These are phyloP conservation scores for Auricularia heimuer DNA, from an alignment of 768 basidiomycete genomes.

Conservation along the genomic window DNA sequence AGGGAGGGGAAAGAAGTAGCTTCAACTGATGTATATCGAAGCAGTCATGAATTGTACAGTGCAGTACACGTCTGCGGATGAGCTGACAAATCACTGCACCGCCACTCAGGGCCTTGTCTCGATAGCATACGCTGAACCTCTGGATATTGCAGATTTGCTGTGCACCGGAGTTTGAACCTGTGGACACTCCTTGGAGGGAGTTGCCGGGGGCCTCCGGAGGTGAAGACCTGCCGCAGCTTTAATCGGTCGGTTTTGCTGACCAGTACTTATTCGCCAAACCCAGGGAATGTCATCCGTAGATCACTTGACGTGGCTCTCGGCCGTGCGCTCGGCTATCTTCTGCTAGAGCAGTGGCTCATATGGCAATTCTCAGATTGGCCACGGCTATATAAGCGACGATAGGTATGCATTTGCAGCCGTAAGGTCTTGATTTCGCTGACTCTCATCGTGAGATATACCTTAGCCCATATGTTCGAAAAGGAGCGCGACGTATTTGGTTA, in stretches of 20 bases:
- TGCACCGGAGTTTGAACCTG: no score
- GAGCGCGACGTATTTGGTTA: slow-evolving; percentile 24
- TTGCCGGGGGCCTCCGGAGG: no score
- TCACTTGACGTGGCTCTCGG: background rate
- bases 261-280: background rate
- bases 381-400: slow-evolving; percentile 22
- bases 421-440: background rate
- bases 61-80: no score
- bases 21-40: no score
- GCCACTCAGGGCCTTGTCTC: no score
- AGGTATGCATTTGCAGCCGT: slow-evolving; percentile 9
- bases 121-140: no score
- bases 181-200: no score
- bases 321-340: background rate
- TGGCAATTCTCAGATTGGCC: slow-evolving; percentile 9
- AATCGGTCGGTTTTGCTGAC: slow-evolving; percentile 7
- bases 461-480: slow-evolving; percentile 21
- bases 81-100: no score
- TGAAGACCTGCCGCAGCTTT: slow-evolving; percentile 3
- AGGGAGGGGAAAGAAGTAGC: no score
- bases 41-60: no score
- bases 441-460: slow-evolving; percentile 13
- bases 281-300: background rate
- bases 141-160: no score
- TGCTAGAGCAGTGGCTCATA: no score